Base-by-base conservation (phyloP, 2,329 filamentous ascomycete genomes). In the Cytospora paraplurivora region DNA sequence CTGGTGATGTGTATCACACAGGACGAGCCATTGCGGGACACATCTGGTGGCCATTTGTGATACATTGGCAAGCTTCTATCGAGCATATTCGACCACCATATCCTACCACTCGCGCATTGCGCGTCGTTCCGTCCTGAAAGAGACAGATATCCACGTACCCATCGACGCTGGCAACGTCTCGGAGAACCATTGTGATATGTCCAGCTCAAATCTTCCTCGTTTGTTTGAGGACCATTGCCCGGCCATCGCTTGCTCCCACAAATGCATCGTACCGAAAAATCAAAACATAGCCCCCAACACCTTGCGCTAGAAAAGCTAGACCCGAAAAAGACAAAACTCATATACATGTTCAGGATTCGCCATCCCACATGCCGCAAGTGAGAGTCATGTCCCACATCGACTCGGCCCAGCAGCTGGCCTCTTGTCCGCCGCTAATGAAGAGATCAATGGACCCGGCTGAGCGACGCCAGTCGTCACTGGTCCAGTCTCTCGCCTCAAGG, bases 281-380 rank as follows among this genome's bases (percentile, higher is more conserved):
- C 37, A 38, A 38, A 38, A 54, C 27, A 27, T 2, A 54, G 13
- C 33, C 33, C 55, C 53, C 27, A 63, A 63, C 61, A 63, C 61
- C 61, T 47, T 53, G 61, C 61, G 61, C 61, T 63, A 54, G 51
- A 21, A 59, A 50, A 21, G n/a, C n/a, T 47, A 21, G 44, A 47
- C 44, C 47, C n/a, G 17, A 17, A 19, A 47, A 47, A 56, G 13
- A 21, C 7, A 15, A 56, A 19, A 44, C 15, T n/a, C 10, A 44
- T 12, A 19, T 12, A n/a, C 34, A 55, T 7, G 41, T 19, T 8
- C 17, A 7, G 41, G 6, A 44, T 44, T 41, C 27, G 15, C 41
- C 41, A 19, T 35, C 47, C 34, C 58, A 56, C 12, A 34, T 52
- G 33, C 47, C 38, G 32, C 35, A 15, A 44, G 19, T 37, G 32